Conservation (phyloP, 768 basidiomycete genomes). For the Collybia sordida region DNA sequence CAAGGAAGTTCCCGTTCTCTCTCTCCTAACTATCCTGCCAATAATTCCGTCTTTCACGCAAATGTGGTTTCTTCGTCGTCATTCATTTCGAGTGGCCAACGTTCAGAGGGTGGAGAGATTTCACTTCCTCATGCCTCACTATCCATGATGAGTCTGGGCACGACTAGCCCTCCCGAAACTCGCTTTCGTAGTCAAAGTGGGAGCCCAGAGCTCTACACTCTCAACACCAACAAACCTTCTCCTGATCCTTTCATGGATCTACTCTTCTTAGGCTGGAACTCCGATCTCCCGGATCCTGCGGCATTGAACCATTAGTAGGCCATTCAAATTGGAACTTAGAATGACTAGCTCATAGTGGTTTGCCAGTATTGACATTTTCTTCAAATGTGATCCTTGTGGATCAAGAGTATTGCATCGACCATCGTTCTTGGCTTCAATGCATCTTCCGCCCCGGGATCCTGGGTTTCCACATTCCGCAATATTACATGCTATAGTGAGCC, state of each 20-base stretch:
- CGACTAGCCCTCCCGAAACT: conserved; percentile 34
- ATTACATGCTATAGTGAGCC: conserved; percentile 82
- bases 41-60: conserved; percentile 10
- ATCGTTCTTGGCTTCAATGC: conserved; percentile 78
- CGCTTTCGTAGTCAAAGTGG: conserved; percentile 42
- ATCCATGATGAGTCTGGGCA: conserved; percentile 38
- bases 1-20: conserved; percentile 35
- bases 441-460: conserved; percentile 75
- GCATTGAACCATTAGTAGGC: conserved; percentile 76
- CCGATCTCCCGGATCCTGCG: conserved; percentile 77
- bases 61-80: conserved; percentile 13
- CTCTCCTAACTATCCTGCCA: conserved; percentile 32
- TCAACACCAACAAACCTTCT: conserved; percentile 32
- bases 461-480: conserved; percentile 89
- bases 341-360: conserved; percentile 9
- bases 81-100: conserved; percentile 17
- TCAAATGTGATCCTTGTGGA: conserved; percentile 84
- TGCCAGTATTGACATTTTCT: conserved; percentile 80
- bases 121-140: conserved; percentile 46
- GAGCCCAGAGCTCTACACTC: conserved; percentile 50
- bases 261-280: conserved; percentile 79
- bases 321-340: conserved; percentile 5
- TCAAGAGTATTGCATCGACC: conserved; percentile 81
- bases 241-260: conserved; percentile 63
- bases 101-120: conserved; percentile 34